phyloP scores from a whole-genome alignment of 1,139 yeast species.

The Pneumocystis canis region DNA sequence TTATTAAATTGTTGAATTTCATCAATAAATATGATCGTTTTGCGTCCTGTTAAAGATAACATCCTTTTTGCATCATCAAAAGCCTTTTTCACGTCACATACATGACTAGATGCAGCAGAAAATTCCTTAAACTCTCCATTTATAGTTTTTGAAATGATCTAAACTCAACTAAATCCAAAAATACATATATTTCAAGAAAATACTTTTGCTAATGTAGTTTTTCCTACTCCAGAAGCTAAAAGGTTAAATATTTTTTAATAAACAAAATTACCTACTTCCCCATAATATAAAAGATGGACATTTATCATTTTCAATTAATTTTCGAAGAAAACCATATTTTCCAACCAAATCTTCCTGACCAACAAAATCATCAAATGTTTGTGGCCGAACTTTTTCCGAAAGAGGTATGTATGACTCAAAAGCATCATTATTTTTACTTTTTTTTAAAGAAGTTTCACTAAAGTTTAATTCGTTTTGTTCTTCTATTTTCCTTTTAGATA shows the following conservation, averaged over 20 bases:
- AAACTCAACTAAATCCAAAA: constrained; percentile 25
- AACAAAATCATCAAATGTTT: constrained; percentile 53
- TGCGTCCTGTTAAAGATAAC: constrained; percentile 44
- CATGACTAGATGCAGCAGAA: constrained; percentile 70
- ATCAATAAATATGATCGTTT: constrained; percentile 73
- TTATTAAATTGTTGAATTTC: constrained; percentile 88
- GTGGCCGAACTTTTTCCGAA: constrained; percentile 77
- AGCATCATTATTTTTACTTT: constrained; percentile 1
- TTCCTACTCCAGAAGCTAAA: constrained; percentile 37
- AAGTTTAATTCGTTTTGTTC: not conserved
- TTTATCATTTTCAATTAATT: constrained; percentile 42
- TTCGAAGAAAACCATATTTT: constrained; percentile 51
- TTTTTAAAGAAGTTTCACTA: constrained; percentile 6
- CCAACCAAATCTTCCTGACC: constrained; percentile 83
- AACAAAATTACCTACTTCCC: constrained; percentile 70
- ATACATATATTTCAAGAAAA: constrained; percentile 1
- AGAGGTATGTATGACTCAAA: constrained; percentile 34
- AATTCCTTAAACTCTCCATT: constrained; percentile 59
- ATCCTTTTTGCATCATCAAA: constrained; percentile 66
- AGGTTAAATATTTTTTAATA: constrained; percentile 21
- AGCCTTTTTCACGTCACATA: constrained; percentile 53
- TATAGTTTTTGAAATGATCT: constrained; percentile 43
- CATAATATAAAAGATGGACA: constrained; percentile 76
- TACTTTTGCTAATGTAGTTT: constrained; percentile 56
- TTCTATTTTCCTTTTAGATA: not conserved